These are phyloP conservation scores for Scorias spongiosa DNA, from an alignment of 2,329 filamentous ascomycete species.

Conservation along the genomic window DNA sequence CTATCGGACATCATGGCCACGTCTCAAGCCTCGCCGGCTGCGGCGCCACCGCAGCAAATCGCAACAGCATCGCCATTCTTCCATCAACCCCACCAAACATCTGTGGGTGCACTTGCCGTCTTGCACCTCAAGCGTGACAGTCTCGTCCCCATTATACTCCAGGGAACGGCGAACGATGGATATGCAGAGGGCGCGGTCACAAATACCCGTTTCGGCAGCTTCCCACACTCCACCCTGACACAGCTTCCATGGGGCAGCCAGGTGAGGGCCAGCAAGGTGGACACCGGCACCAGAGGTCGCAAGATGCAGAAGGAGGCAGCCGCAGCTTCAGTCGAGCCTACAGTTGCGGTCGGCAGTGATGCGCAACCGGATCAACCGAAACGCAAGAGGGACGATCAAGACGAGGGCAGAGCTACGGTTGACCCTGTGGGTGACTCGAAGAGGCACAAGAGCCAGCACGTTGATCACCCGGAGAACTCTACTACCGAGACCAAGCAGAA, in stretches of 20 bases:
- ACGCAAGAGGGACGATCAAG: conserved; percentile 30
- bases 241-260: conserved; percentile 81
- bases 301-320: conserved; percentile 33
- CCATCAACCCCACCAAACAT: conserved; percentile 47
- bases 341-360: conserved; percentile 8
- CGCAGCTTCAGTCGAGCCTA: background rate
- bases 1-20: too few relatives aligned
- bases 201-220: conserved; percentile 86
- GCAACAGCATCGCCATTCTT: conserved; percentile 57
- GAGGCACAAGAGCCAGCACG: conserved; percentile 19
- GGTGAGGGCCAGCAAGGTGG: conserved; percentile 73
- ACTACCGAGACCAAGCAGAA: conserved; percentile 15
- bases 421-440: conserved; percentile 12
- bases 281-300: conserved; percentile 76
- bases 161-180: conserved; percentile 23
- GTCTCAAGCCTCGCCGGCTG: too few relatives aligned
- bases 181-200: conserved; percentile 37
- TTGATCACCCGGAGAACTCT: conserved; percentile 17
- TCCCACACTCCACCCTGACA: conserved; percentile 39
- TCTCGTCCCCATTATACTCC: conserved; percentile 54
- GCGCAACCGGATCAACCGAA: conserved; percentile 9
- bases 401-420: conserved; percentile 4
- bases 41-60: too few relatives aligned
- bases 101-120: conserved; percentile 56
- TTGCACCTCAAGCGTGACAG: conserved; percentile 81